A percentile compares a stretch with the other conserved stretches of the same genome.
phyloP scores from a whole-genome alignment of 2,329 filamentous ascomycete species.

The Penicillium sp. region DNA sequence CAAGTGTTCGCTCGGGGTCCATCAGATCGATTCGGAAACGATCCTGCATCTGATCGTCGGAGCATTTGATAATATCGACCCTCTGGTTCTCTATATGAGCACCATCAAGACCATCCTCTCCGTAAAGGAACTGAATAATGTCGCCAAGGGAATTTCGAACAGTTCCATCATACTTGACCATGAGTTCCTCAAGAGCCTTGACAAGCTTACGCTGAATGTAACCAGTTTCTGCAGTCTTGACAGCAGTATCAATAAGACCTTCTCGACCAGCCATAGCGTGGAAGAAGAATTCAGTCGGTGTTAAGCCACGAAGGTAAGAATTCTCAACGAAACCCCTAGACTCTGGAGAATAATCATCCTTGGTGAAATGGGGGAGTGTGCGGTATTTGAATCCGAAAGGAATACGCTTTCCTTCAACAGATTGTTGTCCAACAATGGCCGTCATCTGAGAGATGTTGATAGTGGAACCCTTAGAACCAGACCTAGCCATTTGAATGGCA shows the following conservation, averaged over 20 bases:
- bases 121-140: constrained; percentile 94
- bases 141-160: constrained; percentile 96
- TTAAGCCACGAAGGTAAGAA: constrained; percentile 92
- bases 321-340: constrained; percentile 98
- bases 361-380: constrained; percentile 94
- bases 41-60: constrained; percentile 70
- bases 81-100: constrained; percentile 89
- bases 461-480: constrained; percentile 95
- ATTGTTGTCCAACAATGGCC: constrained; percentile 94
- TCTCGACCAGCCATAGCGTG: constrained; percentile 99
- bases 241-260: constrained; percentile 98
- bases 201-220: constrained; percentile 98
- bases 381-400: constrained; percentile 99
- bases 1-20: constrained; percentile 61
- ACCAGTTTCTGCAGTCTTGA: constrained; percentile 98
- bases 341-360: constrained; percentile 97
- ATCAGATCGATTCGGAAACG: constrained; percentile 86
- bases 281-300: constrained; percentile 97
- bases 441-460: constrained; percentile 99
- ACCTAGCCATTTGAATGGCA: constrained; percentile 91
- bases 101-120: constrained; percentile 93
- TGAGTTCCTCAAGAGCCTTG: constrained; percentile 96
- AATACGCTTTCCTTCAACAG: constrained; percentile 97
- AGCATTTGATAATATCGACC: constrained; percentile 80
- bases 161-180: constrained; percentile 95